phyloP scores from a whole-genome alignment of 2,329 filamentous ascomycete species.

The Madurella mycetomatis region DNA sequence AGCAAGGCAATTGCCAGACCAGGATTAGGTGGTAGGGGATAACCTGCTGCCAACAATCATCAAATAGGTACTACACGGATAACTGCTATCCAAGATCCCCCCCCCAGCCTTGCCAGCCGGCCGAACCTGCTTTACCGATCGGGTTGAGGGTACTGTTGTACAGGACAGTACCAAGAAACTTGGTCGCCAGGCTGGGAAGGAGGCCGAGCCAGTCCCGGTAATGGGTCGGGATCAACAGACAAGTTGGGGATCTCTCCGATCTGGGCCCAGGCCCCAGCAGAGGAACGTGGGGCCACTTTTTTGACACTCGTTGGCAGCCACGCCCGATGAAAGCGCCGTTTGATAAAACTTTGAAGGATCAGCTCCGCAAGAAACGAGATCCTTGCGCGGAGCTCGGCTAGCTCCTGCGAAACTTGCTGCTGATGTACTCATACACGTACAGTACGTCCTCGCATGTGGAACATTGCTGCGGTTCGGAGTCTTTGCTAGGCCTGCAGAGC shows the following conservation, averaged over 20 bases:
- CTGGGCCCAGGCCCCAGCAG: not conserved
- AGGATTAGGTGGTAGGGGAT: no score
- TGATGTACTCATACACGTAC: not conserved
- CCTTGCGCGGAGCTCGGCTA: not conserved
- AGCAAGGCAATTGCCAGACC: not conserved
- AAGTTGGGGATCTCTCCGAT: constrained; percentile 3
- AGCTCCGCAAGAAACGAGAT: not conserved
- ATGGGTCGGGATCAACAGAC: constrained; percentile 4
- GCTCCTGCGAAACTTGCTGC: not conserved
- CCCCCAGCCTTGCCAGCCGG: no score
- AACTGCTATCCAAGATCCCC: not conserved
- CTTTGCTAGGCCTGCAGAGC: not conserved
- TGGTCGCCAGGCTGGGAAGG: no score
- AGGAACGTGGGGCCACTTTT: not conserved
- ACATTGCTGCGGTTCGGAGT: no score
- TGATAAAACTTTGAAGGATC: not conserved
- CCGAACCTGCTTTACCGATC: no score
- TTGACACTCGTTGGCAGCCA: not conserved
- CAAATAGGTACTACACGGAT: not conserved
- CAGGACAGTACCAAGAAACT: no score
- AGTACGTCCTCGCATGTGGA: not conserved
- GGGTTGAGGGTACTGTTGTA: no score
- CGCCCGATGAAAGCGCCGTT: not conserved
- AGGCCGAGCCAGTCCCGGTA: not conserved
- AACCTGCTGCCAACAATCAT: no score